phyloP scores from a whole-genome alignment of 345 rosid species.

The Cardiospermum halicacabum region DNA sequence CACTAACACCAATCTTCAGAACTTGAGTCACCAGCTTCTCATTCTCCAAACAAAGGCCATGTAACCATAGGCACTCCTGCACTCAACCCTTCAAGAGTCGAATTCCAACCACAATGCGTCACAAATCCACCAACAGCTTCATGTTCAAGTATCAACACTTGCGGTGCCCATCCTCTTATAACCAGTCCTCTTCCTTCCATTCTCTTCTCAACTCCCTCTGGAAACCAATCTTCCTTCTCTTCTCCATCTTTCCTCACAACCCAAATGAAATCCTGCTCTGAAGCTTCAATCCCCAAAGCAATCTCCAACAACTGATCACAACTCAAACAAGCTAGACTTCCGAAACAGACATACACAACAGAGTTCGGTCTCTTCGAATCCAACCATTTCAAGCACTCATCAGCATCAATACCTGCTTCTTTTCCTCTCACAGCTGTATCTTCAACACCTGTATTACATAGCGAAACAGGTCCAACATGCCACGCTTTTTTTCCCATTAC shows the following conservation, averaged over 20 bases:
- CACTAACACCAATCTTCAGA: background rate
- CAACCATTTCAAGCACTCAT: conserved; percentile 34
- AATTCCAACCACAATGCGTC: conserved; percentile 46
- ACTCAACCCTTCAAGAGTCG: conserved; percentile 24
- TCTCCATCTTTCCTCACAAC: conserved; percentile 6
- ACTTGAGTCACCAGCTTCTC: conserved; percentile 31
- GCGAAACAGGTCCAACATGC: background rate
- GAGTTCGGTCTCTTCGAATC: conserved; percentile 25
- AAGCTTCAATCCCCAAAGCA: conserved; percentile 29
- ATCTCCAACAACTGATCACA: conserved; percentile 32
- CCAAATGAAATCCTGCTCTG: conserved; percentile 34
- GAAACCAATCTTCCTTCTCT: conserved; percentile 22
- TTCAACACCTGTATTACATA: conserved; percentile 8
- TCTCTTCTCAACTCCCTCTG: conserved; percentile 23
- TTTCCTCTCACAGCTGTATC: conserved; percentile 22
- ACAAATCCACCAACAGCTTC: conserved; percentile 32
- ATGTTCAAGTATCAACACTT: conserved; percentile 32
- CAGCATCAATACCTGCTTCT: background rate
- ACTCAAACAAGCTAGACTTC: conserved; percentile 23
- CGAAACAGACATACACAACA: conserved; percentile 36
- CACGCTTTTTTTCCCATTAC: background rate
- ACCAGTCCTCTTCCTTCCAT: conserved; percentile 1
- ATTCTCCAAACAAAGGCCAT: conserved; percentile 31
- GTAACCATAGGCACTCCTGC: conserved; percentile 41
- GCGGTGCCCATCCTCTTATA: conserved; percentile 34